phyloP scores from a whole-genome alignment of 345 rosid genomes.

The Odontarrhena argentea region DNA sequence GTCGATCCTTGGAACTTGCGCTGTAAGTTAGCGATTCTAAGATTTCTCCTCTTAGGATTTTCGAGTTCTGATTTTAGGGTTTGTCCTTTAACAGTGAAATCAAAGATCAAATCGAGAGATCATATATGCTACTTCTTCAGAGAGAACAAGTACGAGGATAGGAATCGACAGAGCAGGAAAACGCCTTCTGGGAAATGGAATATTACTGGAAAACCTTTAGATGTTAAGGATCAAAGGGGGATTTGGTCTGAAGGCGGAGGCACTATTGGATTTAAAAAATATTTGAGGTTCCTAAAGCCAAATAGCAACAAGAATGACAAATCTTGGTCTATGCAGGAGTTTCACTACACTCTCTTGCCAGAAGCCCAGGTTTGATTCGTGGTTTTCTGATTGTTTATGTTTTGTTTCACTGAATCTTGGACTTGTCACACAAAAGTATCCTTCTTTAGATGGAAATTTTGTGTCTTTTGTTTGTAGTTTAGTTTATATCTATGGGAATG shows the following conservation, averaged over 20 bases:
- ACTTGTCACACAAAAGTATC: no score
- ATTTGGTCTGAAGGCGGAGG: not conserved
- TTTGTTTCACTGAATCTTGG: no score
- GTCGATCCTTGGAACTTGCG: constrained; percentile 60
- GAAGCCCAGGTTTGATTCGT: no score
- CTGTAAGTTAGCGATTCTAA: constrained; percentile 20
- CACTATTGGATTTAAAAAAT: constrained; percentile 20
- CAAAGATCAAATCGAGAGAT: constrained; percentile 36
- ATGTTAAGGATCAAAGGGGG: constrained; percentile 25
- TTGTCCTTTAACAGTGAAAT: constrained; percentile 1
- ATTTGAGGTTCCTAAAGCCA: no score
- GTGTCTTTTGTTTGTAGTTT: no score
- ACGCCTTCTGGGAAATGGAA: constrained; percentile 50
- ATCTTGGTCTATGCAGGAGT: constrained; percentile 37
- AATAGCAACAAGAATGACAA: not conserved
- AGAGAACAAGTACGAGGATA: constrained; percentile 24
- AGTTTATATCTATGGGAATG: no score
- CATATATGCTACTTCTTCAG: constrained; percentile 45
- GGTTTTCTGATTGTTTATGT: no score
- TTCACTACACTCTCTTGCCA: no score
- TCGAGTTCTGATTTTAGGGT: not conserved
- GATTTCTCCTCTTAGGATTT: no score
- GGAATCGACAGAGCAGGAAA: constrained; percentile 39
- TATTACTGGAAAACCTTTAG: constrained; percentile 29
- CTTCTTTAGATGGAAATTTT: no score